Base-by-base conservation (phyloP, 768 basidiomycete genomes). In the Podaxis sp. region DNA sequence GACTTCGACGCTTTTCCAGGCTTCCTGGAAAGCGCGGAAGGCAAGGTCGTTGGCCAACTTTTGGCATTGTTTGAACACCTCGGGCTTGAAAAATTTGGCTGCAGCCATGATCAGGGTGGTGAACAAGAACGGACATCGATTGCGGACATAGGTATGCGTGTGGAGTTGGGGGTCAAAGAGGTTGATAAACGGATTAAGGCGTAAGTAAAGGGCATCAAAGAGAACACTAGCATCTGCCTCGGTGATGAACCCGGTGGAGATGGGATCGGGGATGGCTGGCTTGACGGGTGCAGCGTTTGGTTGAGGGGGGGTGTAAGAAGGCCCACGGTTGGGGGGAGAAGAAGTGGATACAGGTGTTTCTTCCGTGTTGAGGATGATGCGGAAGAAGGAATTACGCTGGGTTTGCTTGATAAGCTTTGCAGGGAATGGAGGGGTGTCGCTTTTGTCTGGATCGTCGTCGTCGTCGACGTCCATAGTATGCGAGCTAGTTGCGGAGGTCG, bases 141-240 rank as follows among this genome's bases (percentile, higher is more conserved):
- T 78, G 68, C 95, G 91, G 68, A 95, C 87, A 72, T 94, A 95
- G 38, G 79, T 69, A 55, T 88, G 81, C 0, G 94, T 88, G 73
- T 96, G 95, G 38, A 96, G 77, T n/a, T 84, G 78, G 40, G 93
- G 91, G 76, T 95, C 94, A 71, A 96, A 93, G 36, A 95, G 80
- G 71, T 90, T 91, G 75, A 95, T 87, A 73, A 95, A 93, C 12
- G 93, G 91, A 72, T 95, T 95, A 57, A 95, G 82, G 63, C 92
- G 90, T 59, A 91, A 71, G 76, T 90, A 93, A 71, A 95, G 82
- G 64, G 85, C 77, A 72, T 93, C 91, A 65, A 94, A 93, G 50
- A 93, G 78, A 53, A 85, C 80, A 68, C 83, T 82, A 50, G 90
- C 91, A 62, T 89, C 86, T 41, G 81, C 80, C 67, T 91, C 90